Evolutionary conservation across 768 basidiomycete species (phyloP).

Genomic region (Tulasnella sp.): DNA sequence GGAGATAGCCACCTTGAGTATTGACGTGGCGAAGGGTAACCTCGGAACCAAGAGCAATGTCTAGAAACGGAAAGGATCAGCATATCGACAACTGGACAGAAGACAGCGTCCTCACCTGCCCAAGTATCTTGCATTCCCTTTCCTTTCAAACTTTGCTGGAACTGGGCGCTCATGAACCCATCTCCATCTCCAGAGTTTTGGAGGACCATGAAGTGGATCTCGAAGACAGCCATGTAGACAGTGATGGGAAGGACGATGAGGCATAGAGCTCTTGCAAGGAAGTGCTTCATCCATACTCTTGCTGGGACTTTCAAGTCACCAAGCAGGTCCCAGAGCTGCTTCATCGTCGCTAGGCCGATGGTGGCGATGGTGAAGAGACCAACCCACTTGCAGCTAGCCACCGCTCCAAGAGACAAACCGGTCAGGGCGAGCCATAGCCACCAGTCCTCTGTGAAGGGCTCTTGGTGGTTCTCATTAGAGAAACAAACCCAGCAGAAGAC

Average conservation of each 20-base stretch:
- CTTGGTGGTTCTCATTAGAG: conserved; percentile 77
- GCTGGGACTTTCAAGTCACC: conserved; percentile 79
- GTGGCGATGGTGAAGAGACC: conserved; percentile 97
- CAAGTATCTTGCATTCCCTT: conserved; percentile 88
- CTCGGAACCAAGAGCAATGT: conserved; percentile 76
- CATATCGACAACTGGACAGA: neutral
- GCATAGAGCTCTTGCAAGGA: conserved; percentile 81
- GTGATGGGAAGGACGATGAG: conserved; percentile 74
- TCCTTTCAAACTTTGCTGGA: conserved; percentile 90
- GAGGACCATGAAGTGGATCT: conserved; percentile 85
- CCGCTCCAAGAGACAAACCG: conserved; percentile 85
- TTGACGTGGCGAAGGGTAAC: conserved; percentile 84
- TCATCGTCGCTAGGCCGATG: conserved; percentile 72
- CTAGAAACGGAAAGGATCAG: conserved; percentile 33
- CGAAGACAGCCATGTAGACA: conserved; percentile 97
- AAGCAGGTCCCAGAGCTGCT: conserved; percentile 81
- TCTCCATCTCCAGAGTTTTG: conserved; percentile 92
- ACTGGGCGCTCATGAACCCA: conserved; percentile 98
- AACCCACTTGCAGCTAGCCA: conserved; percentile 95
- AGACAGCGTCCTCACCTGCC: conserved; percentile 47
- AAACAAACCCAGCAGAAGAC: conserved; percentile 83
- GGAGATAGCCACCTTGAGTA: conserved; percentile 98
- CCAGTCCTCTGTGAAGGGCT: conserved; percentile 78
- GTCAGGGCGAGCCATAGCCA: conserved; percentile 88
- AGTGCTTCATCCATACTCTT: conserved; percentile 70